phyloP scores from a whole-genome alignment of 116 monocot species.

The Iris pallida region DNA sequence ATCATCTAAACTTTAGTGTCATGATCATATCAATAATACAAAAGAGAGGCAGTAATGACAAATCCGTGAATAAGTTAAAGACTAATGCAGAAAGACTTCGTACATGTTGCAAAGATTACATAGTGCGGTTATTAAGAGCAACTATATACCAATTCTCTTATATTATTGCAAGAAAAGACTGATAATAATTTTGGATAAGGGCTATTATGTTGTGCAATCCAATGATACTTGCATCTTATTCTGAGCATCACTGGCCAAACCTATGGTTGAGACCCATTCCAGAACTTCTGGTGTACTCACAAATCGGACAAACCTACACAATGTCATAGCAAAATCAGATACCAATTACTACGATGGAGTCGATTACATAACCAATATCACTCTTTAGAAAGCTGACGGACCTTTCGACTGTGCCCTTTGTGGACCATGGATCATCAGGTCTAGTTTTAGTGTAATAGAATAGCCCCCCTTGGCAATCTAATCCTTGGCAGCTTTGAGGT shows the following conservation, averaged over 20 bases:
- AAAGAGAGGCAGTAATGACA: too few relatives aligned
- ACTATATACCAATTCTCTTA: too few relatives aligned
- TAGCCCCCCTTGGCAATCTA: constrained; percentile 89
- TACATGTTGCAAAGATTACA: too few relatives aligned
- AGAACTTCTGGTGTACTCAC: constrained; percentile 89
- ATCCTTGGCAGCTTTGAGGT: constrained; percentile 75
- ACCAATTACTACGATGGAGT: constrained; percentile 1
- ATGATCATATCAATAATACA: too few relatives aligned
- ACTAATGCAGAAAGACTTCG: too few relatives aligned
- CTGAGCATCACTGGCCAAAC: too few relatives aligned
- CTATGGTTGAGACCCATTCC: constrained; percentile 71
- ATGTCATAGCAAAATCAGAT: background rate
- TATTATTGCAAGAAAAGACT: too few relatives aligned
- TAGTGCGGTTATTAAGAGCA: too few relatives aligned
- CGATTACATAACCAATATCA: background rate
- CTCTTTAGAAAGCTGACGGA: constrained; percentile 1
- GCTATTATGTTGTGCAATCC: too few relatives aligned
- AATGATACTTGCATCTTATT: too few relatives aligned
- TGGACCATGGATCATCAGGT: constrained; percentile 32
- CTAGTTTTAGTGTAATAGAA: constrained; percentile 74
- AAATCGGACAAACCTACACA: constrained; percentile 85
- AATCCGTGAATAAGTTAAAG: too few relatives aligned
- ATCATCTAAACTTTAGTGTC: background rate
- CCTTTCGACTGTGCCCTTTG: constrained; percentile 84
- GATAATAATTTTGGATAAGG: too few relatives aligned